Base-by-base conservation (phyloP, 441 rosid genomes). In the Omphalea diandra region DNA sequence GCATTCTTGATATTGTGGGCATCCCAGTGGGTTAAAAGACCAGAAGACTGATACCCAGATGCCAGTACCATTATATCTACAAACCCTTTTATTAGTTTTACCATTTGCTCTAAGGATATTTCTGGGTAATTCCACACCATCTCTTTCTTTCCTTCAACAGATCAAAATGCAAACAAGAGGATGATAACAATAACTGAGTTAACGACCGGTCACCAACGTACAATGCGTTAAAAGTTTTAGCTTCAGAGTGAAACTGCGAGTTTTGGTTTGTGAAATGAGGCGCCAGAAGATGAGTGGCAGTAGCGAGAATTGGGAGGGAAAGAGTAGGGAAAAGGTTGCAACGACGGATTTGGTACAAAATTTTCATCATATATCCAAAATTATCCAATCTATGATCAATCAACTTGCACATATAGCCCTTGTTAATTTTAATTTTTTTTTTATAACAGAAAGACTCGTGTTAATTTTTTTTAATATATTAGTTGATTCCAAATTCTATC, bases 41-140 rank as follows among this genome's bases (percentile, higher is more conserved):
- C 97, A 70, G 93, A 82, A 20, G 98, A 93, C 60, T 82, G 97
- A 81, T 78, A 86, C 85, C 91, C 97, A 78, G 96, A 86, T 69
- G 87, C 86, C 11, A 90, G 77, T 67, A 89, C 83, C 70, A 89
- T 77, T 26, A 90, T 75, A 83, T 89, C 97, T 26, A 88, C 88
- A 73, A 90, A 87, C 77, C 97, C 98, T 79, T 89, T 84, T 36
- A 88, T 73, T 43, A 83, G 83, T 71, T 85, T 87, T 75, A 73
- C 29, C 84, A 87, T 76, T 54, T 89, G 87, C 73, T 83, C 87
- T 46, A 83, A 80, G 14, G 85, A 80, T 5, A 89, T 76, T 46
- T 78, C 88, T 55, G 90, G 89, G 81, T 81, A 85, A 61, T 75
- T 85, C 97, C 97, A 93, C 47, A 75, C 90, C 95, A 93, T 88